These are phyloP conservation scores for Phytophthora quininea DNA, from an alignment of 352 stramenopile species.

Conservation along the genomic window DNA sequence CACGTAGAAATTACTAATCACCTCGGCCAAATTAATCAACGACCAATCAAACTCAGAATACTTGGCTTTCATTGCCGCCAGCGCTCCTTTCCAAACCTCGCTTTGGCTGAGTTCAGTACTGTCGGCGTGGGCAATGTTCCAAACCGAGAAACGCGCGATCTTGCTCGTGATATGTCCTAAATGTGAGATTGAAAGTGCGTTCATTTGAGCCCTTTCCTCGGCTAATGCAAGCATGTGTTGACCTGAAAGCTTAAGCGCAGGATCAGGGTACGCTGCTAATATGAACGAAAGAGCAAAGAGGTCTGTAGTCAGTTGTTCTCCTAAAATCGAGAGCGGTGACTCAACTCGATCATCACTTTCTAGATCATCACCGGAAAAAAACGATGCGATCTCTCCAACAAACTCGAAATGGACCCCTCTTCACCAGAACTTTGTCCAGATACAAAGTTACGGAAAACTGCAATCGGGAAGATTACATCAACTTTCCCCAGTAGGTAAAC, in stretches of 20 bases:
- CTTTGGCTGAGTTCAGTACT: constrained; percentile 32
- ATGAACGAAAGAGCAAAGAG: constrained; percentile 78
- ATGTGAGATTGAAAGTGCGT: constrained; percentile 55
- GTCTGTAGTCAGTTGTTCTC: constrained; percentile 72
- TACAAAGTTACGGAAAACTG: constrained; percentile 52
- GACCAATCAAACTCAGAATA: constrained; percentile 71
- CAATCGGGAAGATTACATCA: constrained; percentile 56
- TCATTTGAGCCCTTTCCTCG: constrained; percentile 48
- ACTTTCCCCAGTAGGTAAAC: constrained; percentile 40
- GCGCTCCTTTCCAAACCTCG: constrained; percentile 50
- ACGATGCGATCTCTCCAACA: constrained; percentile 39
- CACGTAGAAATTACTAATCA: constrained; percentile 68
- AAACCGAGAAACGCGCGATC: constrained; percentile 68
- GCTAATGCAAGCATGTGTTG: constrained; percentile 52
- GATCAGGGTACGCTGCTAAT: constrained; percentile 31
- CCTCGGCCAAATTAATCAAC: constrained; percentile 62
- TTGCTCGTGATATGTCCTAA: constrained; percentile 71
- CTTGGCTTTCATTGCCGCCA: constrained; percentile 70
- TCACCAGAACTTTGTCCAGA: constrained; percentile 7
- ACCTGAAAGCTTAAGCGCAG: constrained; percentile 42
- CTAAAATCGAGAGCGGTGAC: constrained; percentile 22
- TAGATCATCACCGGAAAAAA: constrained; percentile 17
- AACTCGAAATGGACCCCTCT: constrained; percentile 38
- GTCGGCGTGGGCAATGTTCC: constrained; percentile 46
- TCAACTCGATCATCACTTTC: neutral